Base-by-base conservation (phyloP, 768 basidiomycete genomes). In the Xerocomellus dryophilus region DNA sequence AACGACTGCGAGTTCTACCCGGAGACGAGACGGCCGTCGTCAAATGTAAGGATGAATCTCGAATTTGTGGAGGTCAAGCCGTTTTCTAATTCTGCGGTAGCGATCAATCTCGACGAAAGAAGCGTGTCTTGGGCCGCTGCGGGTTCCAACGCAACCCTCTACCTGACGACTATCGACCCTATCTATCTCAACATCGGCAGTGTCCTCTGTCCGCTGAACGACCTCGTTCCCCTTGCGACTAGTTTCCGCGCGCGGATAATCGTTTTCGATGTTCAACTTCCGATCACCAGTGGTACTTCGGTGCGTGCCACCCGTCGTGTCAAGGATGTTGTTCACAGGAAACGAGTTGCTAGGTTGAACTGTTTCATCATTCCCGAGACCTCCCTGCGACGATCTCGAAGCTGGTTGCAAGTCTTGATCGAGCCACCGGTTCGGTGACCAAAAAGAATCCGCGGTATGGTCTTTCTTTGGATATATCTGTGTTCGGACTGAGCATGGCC, bases 281-380 rank as follows among this genome's bases (percentile, higher is more conserved):
- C 97, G 0, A 88, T 99, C 58, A 93, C 86, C 11, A 78, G 83
- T 1, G 97, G 97, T 38, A 79, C 92, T 59, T 86, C 91, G 39
- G 94, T 94, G 69, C 58, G 79, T 68, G 25, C 11, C 17, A 43
- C 34, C 17, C 3, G 17, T 9, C n/a, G 7, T 21, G 31, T 1
- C 25, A 23, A 12, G n/a, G 8, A 42, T 3, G 9, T 27, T 8
- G 23, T 43, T 59, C 40, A 52, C 42, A 12, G 25, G 20, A 20
- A 23, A 34, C 53, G 21, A 40, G 21, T 34, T 10, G 6, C 2
- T 41, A 91, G 92, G 80, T 98, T 42, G 97, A 99, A 68, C 74
- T 99, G 11, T 98, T 93, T 73, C 92, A 97, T 65, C 95, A 99
- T 65, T 95, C 93, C 1, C 81, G 83, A 40, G 93, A 98, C 66